Evolutionary conservation across 2,329 filamentous ascomycete species (phyloP).

Genomic region (Zasmidium angulare): DNA sequence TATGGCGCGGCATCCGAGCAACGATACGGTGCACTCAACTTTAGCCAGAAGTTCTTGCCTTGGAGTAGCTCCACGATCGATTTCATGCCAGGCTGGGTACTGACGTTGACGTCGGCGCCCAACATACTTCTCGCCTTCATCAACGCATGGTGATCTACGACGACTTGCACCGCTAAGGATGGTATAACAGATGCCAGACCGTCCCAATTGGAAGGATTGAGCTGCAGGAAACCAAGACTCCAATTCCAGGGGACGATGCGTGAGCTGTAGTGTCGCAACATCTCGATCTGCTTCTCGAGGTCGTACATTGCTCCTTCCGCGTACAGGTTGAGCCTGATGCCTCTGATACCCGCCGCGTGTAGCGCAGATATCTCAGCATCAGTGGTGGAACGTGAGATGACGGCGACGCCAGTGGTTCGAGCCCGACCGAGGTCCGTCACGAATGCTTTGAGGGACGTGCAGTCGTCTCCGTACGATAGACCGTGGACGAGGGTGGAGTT

Average conservation of each 20-base stretch:
- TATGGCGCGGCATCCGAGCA: neutral
- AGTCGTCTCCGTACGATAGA: neutral
- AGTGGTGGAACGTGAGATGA: neutral
- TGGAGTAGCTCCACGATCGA: neutral
- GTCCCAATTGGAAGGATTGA: neutral
- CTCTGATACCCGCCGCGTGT: neutral
- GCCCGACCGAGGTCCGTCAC: neutral
- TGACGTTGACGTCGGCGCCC: neutral
- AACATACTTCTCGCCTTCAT: neutral
- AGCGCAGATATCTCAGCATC: neutral
- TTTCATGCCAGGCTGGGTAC: neutral
- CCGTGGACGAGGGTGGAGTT: neutral
- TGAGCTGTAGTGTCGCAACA: neutral
- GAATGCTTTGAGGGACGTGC: neutral
- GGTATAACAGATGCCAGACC: neutral
- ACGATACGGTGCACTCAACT: conserved; percentile 5
- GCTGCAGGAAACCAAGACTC: neutral
- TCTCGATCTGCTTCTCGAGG: neutral
- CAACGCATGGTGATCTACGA: conserved; percentile 1
- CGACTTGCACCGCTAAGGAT: neutral
- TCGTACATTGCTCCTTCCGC: neutral
- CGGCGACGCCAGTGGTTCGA: neutral
- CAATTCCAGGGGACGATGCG: neutral
- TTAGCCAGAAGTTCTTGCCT: neutral
- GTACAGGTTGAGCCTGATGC: neutral